phyloP scores from a whole-genome alignment of 2,329 filamentous ascomycete genomes.

The Tolypocladium cylindrosporum region DNA sequence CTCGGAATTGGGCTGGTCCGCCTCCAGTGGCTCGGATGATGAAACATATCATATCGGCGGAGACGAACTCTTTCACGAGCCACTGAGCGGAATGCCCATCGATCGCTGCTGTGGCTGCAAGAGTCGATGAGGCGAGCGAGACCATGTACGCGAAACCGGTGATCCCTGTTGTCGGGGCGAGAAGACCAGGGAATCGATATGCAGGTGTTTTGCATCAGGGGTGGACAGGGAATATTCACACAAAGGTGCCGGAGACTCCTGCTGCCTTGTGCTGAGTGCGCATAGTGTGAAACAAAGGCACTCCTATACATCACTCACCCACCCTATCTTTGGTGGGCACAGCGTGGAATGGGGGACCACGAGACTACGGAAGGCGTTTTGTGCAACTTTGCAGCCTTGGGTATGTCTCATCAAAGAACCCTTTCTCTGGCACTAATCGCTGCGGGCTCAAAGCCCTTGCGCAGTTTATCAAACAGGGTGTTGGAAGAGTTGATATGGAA shows the following conservation, averaged over 20 bases:
- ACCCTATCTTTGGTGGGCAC: no score
- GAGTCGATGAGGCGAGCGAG: constrained; percentile 31
- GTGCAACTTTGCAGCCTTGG: no score
- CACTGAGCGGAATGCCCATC: constrained; percentile 20
- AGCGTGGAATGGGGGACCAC: no score
- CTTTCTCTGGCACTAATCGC: no score
- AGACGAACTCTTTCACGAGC: constrained; percentile 26
- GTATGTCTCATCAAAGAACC: no score
- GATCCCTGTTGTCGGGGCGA: constrained; percentile 15
- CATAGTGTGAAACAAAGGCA: constrained; percentile 17
- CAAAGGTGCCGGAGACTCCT: constrained; percentile 15
- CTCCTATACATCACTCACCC: constrained; percentile 11
- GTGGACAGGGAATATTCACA: constrained; percentile 9
- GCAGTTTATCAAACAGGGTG: no score
- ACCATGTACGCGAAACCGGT: constrained; percentile 35
- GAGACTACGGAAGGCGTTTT: no score
- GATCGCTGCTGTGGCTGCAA: constrained; percentile 23
- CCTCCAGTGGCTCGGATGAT: constrained; percentile 20
- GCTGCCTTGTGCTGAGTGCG: constrained; percentile 16
- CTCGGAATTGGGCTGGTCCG: constrained; percentile 5
- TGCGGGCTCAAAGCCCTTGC: no score
- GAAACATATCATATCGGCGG: constrained; percentile 25
- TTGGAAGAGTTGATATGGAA: no score
- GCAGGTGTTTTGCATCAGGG: no score
- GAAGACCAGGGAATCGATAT: neutral